Evolutionary conservation across 129 eudicot genomes (phyloP).

Genomic region (Cynara cardunculus): DNA sequence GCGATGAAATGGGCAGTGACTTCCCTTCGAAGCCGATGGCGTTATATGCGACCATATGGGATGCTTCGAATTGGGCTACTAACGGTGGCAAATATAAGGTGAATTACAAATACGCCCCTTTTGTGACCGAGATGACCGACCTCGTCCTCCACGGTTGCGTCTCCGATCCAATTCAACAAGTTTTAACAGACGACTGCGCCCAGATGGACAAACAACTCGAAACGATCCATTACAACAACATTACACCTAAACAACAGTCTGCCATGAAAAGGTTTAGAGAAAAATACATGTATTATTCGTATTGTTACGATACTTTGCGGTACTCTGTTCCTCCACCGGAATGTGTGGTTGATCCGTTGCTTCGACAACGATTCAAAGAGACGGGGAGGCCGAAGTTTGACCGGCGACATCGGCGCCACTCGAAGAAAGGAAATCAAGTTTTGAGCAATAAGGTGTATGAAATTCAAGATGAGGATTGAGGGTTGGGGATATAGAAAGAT

Average conservation of each 20-base stretch:
- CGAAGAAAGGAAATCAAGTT: slow-evolving; percentile 33
- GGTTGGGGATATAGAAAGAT: slow-evolving; percentile 13
- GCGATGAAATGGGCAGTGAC: slow-evolving; percentile 73
- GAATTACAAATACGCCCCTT: slow-evolving; percentile 87
- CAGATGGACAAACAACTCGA: slow-evolving; percentile 39
- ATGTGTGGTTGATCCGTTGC: slow-evolving; percentile 61
- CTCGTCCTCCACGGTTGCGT: slow-evolving; percentile 74
- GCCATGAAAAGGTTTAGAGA: slow-evolving; percentile 67
- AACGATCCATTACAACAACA: slow-evolving; percentile 27
- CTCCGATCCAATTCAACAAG: slow-evolving; percentile 56
- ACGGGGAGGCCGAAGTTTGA: slow-evolving; percentile 65
- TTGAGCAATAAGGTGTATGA: slow-evolving; percentile 35
- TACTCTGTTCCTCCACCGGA: slow-evolving; percentile 64
- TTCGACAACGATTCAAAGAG: slow-evolving; percentile 47
- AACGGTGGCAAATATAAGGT: slow-evolving; percentile 77
- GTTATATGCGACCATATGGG: slow-evolving; percentile 97
- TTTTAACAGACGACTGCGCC: slow-evolving; percentile 20
- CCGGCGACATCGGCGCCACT: slow-evolving; percentile 29
- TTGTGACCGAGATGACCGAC: slow-evolving; percentile 72
- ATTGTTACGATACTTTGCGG: slow-evolving; percentile 69
- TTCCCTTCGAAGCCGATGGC: slow-evolving; percentile 95
- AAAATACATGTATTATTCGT: slow-evolving; percentile 79
- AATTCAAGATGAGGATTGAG: slow-evolving; percentile 41
- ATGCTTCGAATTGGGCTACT: slow-evolving; percentile 94
- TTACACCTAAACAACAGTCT: slow-evolving; percentile 42